These are phyloP conservation scores for Fusarium cicatricum DNA, from an alignment of 2,329 filamentous ascomycete genomes.

Conservation along the genomic window DNA sequence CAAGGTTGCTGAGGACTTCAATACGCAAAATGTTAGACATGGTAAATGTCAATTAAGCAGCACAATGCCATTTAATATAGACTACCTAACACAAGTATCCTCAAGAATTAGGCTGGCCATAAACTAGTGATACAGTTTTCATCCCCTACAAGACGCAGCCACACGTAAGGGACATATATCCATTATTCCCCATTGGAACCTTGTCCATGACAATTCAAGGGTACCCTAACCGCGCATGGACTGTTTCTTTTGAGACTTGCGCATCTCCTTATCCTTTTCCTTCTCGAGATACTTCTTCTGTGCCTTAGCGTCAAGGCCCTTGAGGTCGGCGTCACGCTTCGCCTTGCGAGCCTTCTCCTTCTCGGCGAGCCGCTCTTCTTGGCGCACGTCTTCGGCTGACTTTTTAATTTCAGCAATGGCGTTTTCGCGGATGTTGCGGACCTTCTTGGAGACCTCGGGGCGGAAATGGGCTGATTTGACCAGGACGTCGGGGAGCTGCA, in stretches of 20 bases:
- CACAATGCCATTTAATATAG: background rate
- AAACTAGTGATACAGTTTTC: constrained; percentile 32
- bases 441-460: constrained; percentile 85
- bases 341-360: constrained; percentile 83
- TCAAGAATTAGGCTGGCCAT: constrained; percentile 27
- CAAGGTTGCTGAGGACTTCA: no score
- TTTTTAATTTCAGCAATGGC: constrained; percentile 82
- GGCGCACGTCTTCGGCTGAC: constrained; percentile 79
- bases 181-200: background rate
- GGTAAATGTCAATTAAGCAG: background rate
- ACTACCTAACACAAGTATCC: constrained; percentile 6
- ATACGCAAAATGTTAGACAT: background rate
- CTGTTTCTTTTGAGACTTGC: constrained; percentile 63
- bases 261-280: constrained; percentile 77
- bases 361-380: constrained; percentile 77
- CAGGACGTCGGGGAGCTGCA: constrained; percentile 85
- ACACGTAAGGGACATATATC: constrained; percentile 8
- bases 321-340: constrained; percentile 86
- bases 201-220: background rate
- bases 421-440: constrained; percentile 81
- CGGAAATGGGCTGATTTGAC: constrained; percentile 84
- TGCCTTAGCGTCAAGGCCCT: constrained; percentile 78
- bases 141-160: constrained; percentile 22
- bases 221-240: constrained; percentile 58
- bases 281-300: constrained; percentile 87